phyloP scores from a whole-genome alignment of 2,329 filamentous ascomycete genomes.

The Penicillium crustosum region DNA sequence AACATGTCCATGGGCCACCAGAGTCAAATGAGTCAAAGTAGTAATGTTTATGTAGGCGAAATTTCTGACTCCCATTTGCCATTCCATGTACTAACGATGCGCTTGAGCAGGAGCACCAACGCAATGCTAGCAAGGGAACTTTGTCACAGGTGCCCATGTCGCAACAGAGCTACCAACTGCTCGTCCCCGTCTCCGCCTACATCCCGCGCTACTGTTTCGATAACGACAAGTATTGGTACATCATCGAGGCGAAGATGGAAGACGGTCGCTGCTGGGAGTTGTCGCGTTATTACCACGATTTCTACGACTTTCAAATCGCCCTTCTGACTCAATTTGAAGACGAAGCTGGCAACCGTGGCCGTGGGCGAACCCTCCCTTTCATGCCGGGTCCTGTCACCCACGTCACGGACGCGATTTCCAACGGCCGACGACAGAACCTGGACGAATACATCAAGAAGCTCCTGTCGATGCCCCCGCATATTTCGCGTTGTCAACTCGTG shows the following conservation, averaged over 20 bases:
- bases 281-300: conserved; percentile 94
- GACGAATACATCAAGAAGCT: conserved; percentile 96
- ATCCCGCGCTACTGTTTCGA: conserved; percentile 94
- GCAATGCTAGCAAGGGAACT: conserved; percentile 40
- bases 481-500: conserved; percentile 79
- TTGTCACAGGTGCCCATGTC: conserved; percentile 33
- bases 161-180: conserved; percentile 54
- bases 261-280: conserved; percentile 92
- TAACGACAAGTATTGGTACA: conserved; percentile 98
- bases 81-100: background rate
- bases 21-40: conserved; percentile 53
- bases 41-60: conserved; percentile 50
- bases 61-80: background rate
- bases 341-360: conserved; percentile 82
- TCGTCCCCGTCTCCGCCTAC: conserved; percentile 75
- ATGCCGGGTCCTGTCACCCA: conserved; percentile 98
- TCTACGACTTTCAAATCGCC: conserved; percentile 97
- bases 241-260: conserved; percentile 87
- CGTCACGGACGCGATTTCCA: conserved; percentile 96
- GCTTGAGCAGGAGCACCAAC: conserved; percentile 35
- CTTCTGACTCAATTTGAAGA: conserved; percentile 87
- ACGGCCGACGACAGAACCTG: conserved; percentile 85
- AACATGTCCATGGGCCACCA: conserved; percentile 70
- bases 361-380: conserved; percentile 83
- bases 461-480: conserved; percentile 77